Evolutionary conservation across 495 filamentous ascomycete species (phyloP).

Genomic region (Penicillium silybi): DNA sequence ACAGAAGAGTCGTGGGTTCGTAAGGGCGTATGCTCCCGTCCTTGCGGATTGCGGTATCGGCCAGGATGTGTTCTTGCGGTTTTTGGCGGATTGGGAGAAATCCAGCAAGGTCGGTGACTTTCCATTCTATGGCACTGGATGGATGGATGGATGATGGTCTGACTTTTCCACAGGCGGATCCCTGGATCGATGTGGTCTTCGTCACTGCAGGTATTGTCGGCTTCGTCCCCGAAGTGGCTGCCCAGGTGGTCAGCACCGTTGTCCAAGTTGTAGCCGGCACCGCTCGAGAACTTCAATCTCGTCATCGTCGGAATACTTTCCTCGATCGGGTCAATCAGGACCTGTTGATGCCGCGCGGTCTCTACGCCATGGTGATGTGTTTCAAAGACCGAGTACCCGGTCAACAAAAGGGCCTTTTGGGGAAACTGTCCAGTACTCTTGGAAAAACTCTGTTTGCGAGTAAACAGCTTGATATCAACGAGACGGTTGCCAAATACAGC

Average conservation of each 20-base stretch:
- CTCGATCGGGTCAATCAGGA: conserved; percentile 48
- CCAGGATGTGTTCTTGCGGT: conserved; percentile 15
- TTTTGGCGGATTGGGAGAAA: conserved; percentile 8
- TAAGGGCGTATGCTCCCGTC: conserved; percentile 8
- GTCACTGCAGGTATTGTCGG: conserved; percentile 5
- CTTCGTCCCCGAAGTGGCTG: conserved; percentile 1
- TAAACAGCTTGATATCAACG: conserved; percentile 9
- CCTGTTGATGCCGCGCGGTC: conserved; percentile 52
- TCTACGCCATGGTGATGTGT: conserved; percentile 51
- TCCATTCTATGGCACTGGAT: background rate
- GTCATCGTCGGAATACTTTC: conserved; percentile 12
- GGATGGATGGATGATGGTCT: background rate
- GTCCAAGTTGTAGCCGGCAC: conserved; percentile 8
- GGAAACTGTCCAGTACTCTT: background rate
- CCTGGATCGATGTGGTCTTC: conserved; percentile 12
- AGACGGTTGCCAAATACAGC: conserved; percentile 4
- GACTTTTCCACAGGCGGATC: background rate
- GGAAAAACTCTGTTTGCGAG: conserved; percentile 9
- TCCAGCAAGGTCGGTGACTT: conserved; percentile 9
- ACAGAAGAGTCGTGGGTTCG: conserved; percentile 19
- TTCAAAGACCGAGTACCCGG: conserved; percentile 17
- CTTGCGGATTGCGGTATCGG: conserved; percentile 11
- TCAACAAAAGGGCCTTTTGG: conserved; percentile 2
- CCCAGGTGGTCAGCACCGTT: conserved; percentile 2
- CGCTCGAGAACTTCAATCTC: conserved; percentile 10